Conservation (phyloP, 768 basidiomycete species). For the Macrolepiota dolichaula region DNA sequence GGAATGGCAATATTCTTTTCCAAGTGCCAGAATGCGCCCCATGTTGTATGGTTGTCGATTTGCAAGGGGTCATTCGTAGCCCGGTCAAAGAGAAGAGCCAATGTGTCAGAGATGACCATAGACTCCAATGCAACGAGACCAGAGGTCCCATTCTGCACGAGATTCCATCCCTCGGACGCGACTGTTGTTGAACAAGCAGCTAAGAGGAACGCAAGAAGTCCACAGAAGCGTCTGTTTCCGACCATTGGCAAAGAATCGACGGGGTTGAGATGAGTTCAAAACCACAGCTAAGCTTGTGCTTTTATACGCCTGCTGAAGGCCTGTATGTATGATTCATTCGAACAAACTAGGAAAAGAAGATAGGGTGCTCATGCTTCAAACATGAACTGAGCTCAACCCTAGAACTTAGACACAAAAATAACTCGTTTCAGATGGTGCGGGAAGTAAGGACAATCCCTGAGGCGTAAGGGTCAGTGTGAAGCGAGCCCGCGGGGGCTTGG, state of each 20-base stretch:
- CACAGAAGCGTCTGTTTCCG: not conserved
- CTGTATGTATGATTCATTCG: no score
- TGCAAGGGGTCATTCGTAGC: conserved; percentile 35
- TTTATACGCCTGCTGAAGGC: not conserved
- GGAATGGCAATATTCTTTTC: conserved; percentile 34
- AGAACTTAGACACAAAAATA: no score
- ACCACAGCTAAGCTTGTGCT: not conserved
- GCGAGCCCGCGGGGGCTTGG: no score
- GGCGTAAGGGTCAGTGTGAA: no score
- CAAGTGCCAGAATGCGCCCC: conserved; percentile 42
- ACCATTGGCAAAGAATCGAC: not conserved
- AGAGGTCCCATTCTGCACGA: conserved; percentile 26
- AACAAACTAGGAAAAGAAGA: no score
- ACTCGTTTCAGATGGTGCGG: no score
- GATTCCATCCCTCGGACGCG: conserved; percentile 20
- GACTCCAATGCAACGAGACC: conserved; percentile 27
- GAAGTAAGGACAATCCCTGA: no score
- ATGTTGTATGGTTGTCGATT: conserved; percentile 39
- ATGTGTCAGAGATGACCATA: conserved; percentile 25
- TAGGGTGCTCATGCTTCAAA: no score
- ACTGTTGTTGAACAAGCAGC: not conserved
- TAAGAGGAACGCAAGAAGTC: not conserved
- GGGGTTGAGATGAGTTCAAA: not conserved
- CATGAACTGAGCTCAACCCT: no score
- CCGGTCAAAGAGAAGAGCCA: conserved; percentile 26